Evolutionary conservation across 495 filamentous ascomycete genomes (phyloP).

Genomic region (Neurospora sp.): DNA sequence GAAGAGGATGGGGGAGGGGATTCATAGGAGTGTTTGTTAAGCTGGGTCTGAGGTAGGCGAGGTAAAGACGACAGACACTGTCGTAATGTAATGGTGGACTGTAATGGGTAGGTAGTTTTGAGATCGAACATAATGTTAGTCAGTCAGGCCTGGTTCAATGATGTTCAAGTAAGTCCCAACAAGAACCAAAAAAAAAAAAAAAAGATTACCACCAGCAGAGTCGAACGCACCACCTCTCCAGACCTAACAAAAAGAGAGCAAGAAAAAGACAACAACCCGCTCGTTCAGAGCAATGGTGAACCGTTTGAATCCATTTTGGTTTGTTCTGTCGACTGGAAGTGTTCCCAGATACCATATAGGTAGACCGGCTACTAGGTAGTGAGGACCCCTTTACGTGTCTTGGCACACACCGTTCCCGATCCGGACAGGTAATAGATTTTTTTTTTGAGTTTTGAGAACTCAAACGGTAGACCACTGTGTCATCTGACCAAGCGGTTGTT

Average conservation of each 20-base stretch:
- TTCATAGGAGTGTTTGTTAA: conserved; percentile 51
- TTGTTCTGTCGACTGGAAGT: not conserved
- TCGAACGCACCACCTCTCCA: not conserved
- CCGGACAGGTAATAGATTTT: not conserved
- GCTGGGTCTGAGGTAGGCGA: too few species aligned
- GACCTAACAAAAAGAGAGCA: not conserved
- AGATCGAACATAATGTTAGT: not conserved
- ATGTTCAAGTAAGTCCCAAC: not conserved
- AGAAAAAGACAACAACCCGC: not conserved
- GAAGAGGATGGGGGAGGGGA: conserved; percentile 44
- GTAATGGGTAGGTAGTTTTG: too few species aligned
- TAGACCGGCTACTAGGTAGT: not conserved
- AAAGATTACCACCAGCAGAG: too few species aligned
- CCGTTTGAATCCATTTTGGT: not conserved
- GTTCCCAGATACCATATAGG: not conserved
- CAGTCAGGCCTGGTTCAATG: not conserved
- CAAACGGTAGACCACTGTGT: not conserved
- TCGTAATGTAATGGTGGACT: too few species aligned
- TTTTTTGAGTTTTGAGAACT: not conserved
- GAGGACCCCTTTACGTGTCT: not conserved
- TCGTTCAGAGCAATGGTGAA: not conserved
- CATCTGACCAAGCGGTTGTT: not conserved
- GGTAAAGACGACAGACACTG: too few species aligned
- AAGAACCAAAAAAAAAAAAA: not conserved
- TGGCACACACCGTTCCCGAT: not conserved